These are phyloP conservation scores for Magnaporthiopsis incrustans DNA, from an alignment of 2,329 filamentous ascomycete species.

Conservation along the genomic window DNA sequence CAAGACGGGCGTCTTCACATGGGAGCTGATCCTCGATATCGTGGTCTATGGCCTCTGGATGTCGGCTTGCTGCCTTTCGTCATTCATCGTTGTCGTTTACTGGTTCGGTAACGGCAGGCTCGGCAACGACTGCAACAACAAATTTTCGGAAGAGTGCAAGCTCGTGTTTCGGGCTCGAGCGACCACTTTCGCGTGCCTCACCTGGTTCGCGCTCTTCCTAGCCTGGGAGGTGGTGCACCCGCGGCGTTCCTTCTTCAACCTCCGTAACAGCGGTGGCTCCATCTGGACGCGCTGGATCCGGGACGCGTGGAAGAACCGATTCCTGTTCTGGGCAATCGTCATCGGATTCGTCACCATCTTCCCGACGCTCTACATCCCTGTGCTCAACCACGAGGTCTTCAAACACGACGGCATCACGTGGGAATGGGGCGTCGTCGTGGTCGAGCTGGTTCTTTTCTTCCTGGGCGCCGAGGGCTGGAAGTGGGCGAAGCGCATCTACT, in stretches of 20 bases:
- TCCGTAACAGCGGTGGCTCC: conserved; percentile 36
- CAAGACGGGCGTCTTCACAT: conserved; percentile 46
- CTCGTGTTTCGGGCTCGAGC: conserved; percentile 56
- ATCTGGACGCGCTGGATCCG: conserved; percentile 51
- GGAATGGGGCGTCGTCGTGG: conserved; percentile 44
- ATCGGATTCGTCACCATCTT: conserved; percentile 25
- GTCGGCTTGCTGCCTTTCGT: conserved; percentile 8
- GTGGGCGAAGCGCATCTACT: conserved; percentile 32
- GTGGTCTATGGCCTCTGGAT: conserved; percentile 41
- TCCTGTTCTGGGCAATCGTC: conserved; percentile 47
- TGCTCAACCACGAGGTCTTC: conserved; percentile 40
- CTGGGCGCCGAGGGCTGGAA: conserved; percentile 42
- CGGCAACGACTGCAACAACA: conserved; percentile 43
- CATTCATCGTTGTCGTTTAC: conserved; percentile 10
- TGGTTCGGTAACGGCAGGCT: conserved; percentile 40
- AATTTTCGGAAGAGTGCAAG: conserved; percentile 39
- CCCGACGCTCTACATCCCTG: conserved; percentile 37
- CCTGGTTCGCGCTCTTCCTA: conserved; percentile 60
- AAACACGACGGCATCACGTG: conserved; percentile 41
- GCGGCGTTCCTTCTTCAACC: conserved; percentile 56
- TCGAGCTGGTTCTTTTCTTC: conserved; percentile 38
- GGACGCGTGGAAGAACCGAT: conserved; percentile 55
- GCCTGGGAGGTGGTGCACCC: conserved; percentile 61
- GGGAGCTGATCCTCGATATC: conserved; percentile 51
- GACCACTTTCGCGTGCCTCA: conserved; percentile 57